Evolutionary conservation across 2,329 filamentous ascomycete species (phyloP).

Genomic region (Sarocladium oryzae): DNA sequence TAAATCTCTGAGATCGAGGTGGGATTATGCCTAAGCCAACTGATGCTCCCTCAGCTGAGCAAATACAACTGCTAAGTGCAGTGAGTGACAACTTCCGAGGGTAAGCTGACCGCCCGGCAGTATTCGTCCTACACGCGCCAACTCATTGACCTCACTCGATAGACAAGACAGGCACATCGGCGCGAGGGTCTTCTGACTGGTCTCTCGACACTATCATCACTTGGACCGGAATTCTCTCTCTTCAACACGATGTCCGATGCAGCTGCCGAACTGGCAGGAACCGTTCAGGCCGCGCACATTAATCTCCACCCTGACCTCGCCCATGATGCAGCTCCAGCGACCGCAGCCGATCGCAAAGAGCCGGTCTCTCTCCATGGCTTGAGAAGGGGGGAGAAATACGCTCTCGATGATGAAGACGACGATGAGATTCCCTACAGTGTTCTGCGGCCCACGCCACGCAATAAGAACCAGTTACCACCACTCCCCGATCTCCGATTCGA

Average conservation of each 20-base stretch:
- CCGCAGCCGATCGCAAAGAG: constrained; percentile 56
- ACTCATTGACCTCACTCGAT: neutral
- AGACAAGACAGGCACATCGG: neutral
- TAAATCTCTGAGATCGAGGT: no score
- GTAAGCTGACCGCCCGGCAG: constrained; percentile 24
- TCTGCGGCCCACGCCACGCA: constrained; percentile 45
- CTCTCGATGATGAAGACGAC: constrained; percentile 42
- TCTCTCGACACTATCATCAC: neutral
- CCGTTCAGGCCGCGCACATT: constrained; percentile 75
- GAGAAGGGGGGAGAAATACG: constrained; percentile 12
- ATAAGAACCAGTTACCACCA: constrained; percentile 42
- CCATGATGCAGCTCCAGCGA: constrained; percentile 77
- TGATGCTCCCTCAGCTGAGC: no score
- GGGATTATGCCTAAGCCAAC: no score
- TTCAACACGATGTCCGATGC: neutral
- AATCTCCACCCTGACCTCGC: constrained; percentile 61
- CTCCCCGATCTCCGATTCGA: constrained; percentile 93
- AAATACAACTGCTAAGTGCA: no score
- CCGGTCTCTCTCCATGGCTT: constrained; percentile 20
- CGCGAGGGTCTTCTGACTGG: neutral
- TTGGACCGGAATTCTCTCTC: neutral
- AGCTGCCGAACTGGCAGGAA: constrained; percentile 63
- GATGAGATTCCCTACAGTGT: constrained; percentile 66
- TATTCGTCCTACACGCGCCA: constrained; percentile 13
- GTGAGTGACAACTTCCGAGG: constrained; percentile 11